These are phyloP conservation scores for Canavalia gladiata DNA, from an alignment of 306 rosid genomes.

Conservation along the genomic window DNA sequence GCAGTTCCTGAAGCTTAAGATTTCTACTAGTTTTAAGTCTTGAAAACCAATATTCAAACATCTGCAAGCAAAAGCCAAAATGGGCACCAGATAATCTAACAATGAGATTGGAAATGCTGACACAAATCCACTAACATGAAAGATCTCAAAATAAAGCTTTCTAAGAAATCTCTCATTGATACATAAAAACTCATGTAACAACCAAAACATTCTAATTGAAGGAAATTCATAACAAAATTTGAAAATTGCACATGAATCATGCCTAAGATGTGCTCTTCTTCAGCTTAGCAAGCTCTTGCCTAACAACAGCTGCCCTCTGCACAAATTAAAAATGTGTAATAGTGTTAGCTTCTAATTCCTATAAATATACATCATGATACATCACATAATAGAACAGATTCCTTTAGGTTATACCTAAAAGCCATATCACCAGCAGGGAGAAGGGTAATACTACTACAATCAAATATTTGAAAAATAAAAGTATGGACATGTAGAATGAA, in stretches of 20 bases:
- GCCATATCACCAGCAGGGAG: too few relatives aligned
- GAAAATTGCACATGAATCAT: constrained; percentile 18
- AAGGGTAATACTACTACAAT: background rate
- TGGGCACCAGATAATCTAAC: background rate
- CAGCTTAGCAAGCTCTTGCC: constrained; percentile 78
- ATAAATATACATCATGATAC: background rate
- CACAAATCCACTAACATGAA: constrained; percentile 1
- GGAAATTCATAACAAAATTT: constrained; percentile 56
- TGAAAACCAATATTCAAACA: constrained; percentile 14
- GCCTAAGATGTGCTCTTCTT: constrained; percentile 67
- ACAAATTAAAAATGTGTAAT: background rate
- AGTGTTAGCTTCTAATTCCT: background rate
- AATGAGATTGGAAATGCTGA: constrained; percentile 2
- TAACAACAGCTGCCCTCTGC: constrained; percentile 79
- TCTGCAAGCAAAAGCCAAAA: constrained; percentile 18
- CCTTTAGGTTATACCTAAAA: background rate
- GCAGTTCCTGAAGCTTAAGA: background rate
- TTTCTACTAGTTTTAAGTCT: background rate
- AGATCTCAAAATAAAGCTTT: constrained; percentile 7
- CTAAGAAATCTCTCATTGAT: background rate
- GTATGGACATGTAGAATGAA: background rate
- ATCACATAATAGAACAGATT: background rate
- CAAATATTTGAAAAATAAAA: background rate
- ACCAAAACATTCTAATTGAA: constrained; percentile 39
- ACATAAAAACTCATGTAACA: constrained; percentile 6